phyloP scores from a whole-genome alignment of 2,329 filamentous ascomycete genomes.

The Leptographium procerum region DNA sequence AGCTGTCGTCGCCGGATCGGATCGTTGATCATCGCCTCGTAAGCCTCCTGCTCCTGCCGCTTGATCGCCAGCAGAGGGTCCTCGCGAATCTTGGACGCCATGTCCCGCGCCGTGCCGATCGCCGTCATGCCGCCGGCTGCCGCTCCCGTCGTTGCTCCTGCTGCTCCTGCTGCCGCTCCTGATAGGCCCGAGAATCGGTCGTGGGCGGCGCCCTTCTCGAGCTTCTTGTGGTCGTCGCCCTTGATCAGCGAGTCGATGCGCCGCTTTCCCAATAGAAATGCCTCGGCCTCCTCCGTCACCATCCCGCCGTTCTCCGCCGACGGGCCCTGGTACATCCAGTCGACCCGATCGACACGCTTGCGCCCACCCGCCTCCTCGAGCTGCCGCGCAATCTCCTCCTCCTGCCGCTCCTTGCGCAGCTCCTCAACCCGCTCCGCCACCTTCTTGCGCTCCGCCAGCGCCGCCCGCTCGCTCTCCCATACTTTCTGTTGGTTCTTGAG shows the following conservation, averaged over 20 bases:
- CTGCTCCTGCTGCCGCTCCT: neutral
- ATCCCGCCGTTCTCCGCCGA: constrained; percentile 58
- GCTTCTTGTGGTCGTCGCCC: constrained; percentile 66
- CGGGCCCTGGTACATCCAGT: constrained; percentile 97
- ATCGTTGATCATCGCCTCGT: constrained; percentile 70
- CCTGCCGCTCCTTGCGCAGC: constrained; percentile 82
- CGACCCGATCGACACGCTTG: constrained; percentile 71
- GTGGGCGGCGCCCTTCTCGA: constrained; percentile 60
- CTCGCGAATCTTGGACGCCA: constrained; percentile 73
- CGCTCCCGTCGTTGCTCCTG: constrained; percentile 15
- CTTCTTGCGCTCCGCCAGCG: constrained; percentile 86
- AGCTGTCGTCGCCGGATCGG: constrained; percentile 57
- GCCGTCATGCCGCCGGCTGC: neutral
- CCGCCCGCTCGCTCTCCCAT: constrained; percentile 84
- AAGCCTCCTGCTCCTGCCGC: constrained; percentile 74
- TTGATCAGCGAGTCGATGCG: constrained; percentile 75
- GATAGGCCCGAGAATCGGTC: constrained; percentile 44
- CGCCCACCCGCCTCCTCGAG: constrained; percentile 80
- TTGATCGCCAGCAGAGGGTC: constrained; percentile 92
- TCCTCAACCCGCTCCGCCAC: constrained; percentile 88
- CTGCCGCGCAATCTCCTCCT: constrained; percentile 82
- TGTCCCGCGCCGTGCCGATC: constrained; percentile 55
- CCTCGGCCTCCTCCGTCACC: constrained; percentile 81
- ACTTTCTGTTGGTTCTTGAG: constrained; percentile 85
- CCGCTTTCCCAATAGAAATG: constrained; percentile 83